Conservation (phyloP, 2,329 filamentous ascomycete species). For the Monosporascus sp. region DNA sequence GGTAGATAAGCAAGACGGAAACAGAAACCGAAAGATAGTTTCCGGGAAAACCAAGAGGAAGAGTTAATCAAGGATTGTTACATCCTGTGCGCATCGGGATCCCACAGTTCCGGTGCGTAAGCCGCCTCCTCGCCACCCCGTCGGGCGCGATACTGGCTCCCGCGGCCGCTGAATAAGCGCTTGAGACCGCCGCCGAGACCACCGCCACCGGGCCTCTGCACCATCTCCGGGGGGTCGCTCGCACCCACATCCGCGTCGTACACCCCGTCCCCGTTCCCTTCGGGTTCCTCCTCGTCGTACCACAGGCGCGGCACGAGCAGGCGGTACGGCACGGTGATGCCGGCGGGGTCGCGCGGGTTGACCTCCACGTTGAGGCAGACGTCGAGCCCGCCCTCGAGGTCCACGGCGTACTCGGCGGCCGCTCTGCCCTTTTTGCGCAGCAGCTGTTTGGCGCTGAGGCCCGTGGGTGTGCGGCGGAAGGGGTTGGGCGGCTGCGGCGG, state of each 20-base stretch:
- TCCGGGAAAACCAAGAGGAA: no score
- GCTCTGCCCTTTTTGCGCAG: constrained; percentile 39
- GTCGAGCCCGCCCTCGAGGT: constrained; percentile 79
- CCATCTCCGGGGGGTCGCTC: background rate
- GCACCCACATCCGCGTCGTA: constrained; percentile 1
- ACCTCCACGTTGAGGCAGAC: constrained; percentile 88
- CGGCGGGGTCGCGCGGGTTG: constrained; percentile 76
- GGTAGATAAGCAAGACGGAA: no score
- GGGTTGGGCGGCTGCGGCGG: constrained; percentile 19
- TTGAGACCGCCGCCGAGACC: constrained; percentile 9
- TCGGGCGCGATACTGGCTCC: constrained; percentile 5
- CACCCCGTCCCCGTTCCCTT: background rate
- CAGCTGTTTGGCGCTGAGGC: constrained; percentile 57
- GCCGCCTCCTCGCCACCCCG: background rate
- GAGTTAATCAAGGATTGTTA: no score
- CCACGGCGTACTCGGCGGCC: constrained; percentile 53
- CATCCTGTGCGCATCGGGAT: no score
- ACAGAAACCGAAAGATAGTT: no score
- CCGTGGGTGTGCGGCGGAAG: constrained; percentile 68
- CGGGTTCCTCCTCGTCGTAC: constrained; percentile 48
- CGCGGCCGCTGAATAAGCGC: constrained; percentile 17
- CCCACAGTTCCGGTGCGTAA: background rate
- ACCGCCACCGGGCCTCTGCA: background rate
- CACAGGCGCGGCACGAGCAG: constrained; percentile 76
- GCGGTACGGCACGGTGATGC: constrained; percentile 82